These are phyloP conservation scores for Entomortierella parvispora DNA, from an alignment of 192 early-diverging fungal species.

Conservation along the genomic window DNA sequence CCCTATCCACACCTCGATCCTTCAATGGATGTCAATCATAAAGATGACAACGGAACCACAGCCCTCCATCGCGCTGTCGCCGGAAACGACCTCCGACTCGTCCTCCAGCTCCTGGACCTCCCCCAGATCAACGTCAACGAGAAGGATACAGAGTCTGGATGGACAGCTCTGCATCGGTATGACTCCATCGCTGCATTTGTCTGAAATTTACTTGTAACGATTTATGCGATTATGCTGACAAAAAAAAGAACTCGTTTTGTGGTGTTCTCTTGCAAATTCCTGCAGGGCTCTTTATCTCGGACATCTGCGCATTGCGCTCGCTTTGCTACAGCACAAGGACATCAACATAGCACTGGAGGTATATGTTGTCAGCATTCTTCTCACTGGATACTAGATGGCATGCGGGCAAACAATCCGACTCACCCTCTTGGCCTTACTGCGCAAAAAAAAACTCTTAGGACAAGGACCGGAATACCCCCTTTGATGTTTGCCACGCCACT, in stretches of 20 bases:
- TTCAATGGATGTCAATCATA: constrained; percentile 46
- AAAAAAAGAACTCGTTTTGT: not conserved
- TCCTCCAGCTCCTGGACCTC: constrained; percentile 48
- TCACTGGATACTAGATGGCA: not conserved
- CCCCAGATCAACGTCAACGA: constrained; percentile 65
- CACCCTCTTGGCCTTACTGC: not conserved
- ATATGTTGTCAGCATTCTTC: not conserved
- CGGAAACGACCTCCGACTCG: constrained; percentile 47
- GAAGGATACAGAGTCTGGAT: constrained; percentile 73
- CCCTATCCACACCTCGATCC: too few relatives aligned
- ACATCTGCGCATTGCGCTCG: constrained; percentile 61
- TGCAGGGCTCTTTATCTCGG: constrained; percentile 68
- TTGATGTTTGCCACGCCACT: constrained; percentile 51
- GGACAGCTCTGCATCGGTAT: constrained; percentile 74
- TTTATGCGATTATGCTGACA: not conserved
- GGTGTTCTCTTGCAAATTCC: not conserved
- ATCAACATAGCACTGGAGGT: constrained; percentile 61
- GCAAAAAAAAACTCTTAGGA: constrained; percentile 36
- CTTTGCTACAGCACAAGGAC: constrained; percentile 57
- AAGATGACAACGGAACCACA: constrained; percentile 51
- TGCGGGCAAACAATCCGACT: not conserved
- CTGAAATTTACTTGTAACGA: not conserved
- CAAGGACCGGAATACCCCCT: constrained; percentile 56
- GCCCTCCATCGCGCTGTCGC: constrained; percentile 56
- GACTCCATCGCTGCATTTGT: not conserved